Evolutionary conservation across 108 stramenopile genomes (phyloP), one percentile per base, ranked within the genome.

Genomic region (Cylindrotheca fusiformis): DNA sequence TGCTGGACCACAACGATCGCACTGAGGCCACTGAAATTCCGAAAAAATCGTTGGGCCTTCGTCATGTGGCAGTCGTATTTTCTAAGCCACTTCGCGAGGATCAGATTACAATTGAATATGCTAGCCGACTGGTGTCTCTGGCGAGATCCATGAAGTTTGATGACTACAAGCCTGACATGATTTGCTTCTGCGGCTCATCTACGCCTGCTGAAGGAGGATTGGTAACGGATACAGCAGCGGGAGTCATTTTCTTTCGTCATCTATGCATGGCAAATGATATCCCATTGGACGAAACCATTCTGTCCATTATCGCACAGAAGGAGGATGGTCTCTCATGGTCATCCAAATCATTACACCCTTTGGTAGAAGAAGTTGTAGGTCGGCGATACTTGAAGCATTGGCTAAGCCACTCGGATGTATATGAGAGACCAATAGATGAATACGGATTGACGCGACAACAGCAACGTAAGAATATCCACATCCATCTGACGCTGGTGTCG

Each of bases 21-120:
- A 36, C 46, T 5, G 27, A 55, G 1, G 60, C 23, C 10, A 49
- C 47, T 3, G 52, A 46, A 0, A 3, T 1, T 26, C 32, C 22
- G 6, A 36, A 50, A 22, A 8, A 48, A 55, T 48, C 48, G 27
- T 14, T n/a, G 1, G 45, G 33, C 4, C 26, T 19, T 26, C 44
- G 47, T 3, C 27, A 78, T 25, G 77, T 88, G 4, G 90, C 84
- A 2, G 60, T 92, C 46, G 74, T 88, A 5, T 81, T 92, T 67
- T 81, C 83, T 0, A 86, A 86, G 41, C 64, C 83, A 1, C 53
- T 92, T 25, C 58, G 68, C 26, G 57, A 76, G 19, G 87, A 86
- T 76, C 77, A 79, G 36, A 65, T 92, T 4, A 83, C 90, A 17
- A 68, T 81, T 0, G 87, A 92, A 68, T 88, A 88, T 60, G 86